Percentiles rank a stretch among this genome's conserved stretches.
These are phyloP conservation scores for Penicillium sp. DNA, from an alignment of 2,329 filamentous ascomycete species.

Conservation along the genomic window DNA sequence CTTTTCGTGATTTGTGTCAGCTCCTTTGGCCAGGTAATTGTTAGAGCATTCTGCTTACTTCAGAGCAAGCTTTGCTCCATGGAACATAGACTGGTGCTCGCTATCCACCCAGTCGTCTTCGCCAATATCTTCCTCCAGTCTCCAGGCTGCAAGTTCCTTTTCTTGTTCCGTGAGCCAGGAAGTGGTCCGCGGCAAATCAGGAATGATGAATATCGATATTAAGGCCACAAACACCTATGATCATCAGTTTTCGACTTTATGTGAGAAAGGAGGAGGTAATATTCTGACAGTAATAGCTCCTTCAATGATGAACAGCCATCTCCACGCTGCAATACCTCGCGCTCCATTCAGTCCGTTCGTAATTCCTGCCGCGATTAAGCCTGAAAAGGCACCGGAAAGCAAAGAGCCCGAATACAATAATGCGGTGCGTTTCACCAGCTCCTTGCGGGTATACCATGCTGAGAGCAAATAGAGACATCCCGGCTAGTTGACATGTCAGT, in stretches of 20 bases:
- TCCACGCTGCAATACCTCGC: constrained; percentile 5
- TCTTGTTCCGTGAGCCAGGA: constrained; percentile 6
- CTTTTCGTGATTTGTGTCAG: too few species aligned
- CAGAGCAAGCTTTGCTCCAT: constrained; percentile 16
- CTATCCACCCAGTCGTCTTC: constrained; percentile 16
- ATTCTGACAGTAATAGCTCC: constrained; percentile 6
- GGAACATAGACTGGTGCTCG: constrained; percentile 13
- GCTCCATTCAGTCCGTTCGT: constrained; percentile 32
- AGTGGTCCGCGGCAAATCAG: constrained; percentile 8
- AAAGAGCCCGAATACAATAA: constrained; percentile 61
- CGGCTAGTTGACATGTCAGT: constrained; percentile 43
- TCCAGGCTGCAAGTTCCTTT: constrained; percentile 8
- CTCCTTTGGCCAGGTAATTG: too few species aligned
- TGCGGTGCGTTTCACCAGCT: constrained; percentile 44
- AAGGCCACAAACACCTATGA: constrained; percentile 5
- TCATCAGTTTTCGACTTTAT: background rate
- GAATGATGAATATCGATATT: constrained; percentile 5
- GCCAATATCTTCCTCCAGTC: constrained; percentile 10
- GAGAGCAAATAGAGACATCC: constrained; percentile 20
- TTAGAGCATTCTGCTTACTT: constrained; percentile 5
- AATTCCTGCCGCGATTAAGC: constrained; percentile 63
- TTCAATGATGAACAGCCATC: constrained; percentile 11
- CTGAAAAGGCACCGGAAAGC: constrained; percentile 69
- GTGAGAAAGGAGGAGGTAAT: background rate
- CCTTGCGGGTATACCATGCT: constrained; percentile 24